phyloP scores from a whole-genome alignment of 352 stramenopile species.

The Blastocystis hominis region DNA sequence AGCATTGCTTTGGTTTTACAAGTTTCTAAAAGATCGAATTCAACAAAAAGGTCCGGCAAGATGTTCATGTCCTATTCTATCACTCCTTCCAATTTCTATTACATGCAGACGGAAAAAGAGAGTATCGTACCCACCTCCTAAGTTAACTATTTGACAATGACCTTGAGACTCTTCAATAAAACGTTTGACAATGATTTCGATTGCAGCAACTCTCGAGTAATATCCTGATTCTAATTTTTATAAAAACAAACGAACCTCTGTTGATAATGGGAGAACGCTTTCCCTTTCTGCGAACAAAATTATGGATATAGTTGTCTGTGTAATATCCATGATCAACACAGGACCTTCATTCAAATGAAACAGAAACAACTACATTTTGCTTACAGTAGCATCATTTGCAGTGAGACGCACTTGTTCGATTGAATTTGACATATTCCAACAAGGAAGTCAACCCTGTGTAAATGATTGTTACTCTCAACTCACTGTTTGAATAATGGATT shows the following conservation, averaged over 20 bases:
- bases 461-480: background rate
- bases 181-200: slow-evolving; percentile 59
- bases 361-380: slow-evolving; percentile 12
- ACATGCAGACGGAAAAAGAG: slow-evolving; percentile 59
- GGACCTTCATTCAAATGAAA: background rate
- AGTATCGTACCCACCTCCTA: slow-evolving; percentile 61
- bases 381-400: slow-evolving; percentile 56
- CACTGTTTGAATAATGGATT: background rate
- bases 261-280: slow-evolving; percentile 62
- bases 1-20: slow-evolving; percentile 57
- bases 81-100: background rate
- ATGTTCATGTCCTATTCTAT: slow-evolving; percentile 4
- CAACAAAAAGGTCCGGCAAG: slow-evolving; percentile 54
- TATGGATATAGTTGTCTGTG: slow-evolving; percentile 60
- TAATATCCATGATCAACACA: slow-evolving; percentile 60
- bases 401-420: slow-evolving; percentile 49
- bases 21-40: slow-evolving; percentile 60
- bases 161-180: slow-evolving; percentile 46
- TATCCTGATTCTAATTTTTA: slow-evolving; percentile 47
- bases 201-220: slow-evolving; percentile 59
- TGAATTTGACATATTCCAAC: slow-evolving; percentile 16
- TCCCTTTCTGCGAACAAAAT: slow-evolving; percentile 56
- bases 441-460: background rate
- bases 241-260: slow-evolving; percentile 12
- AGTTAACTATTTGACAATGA: slow-evolving; percentile 58